Percentiles rank a stretch among this genome's conserved stretches.
phyloP scores from a whole-genome alignment of 192 early-diverging fungal genomes.

The Backusella liffmaniae region DNA sequence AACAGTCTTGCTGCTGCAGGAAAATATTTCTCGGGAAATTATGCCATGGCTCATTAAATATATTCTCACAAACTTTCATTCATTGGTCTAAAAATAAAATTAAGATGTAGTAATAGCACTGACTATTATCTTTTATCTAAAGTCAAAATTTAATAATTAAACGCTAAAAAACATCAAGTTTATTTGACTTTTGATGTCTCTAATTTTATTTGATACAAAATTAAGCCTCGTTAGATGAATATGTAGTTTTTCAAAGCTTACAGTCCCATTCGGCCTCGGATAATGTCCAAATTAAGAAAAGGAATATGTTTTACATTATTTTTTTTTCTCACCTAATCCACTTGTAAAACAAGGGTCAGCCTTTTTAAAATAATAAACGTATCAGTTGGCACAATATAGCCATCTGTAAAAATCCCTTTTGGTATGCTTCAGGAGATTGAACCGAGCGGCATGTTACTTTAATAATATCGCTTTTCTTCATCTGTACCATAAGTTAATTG shows the following conservation, averaged over 20 bases:
- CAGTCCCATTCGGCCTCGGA: neutral
- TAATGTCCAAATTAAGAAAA: slow-evolving; percentile 1
- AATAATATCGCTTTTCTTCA: neutral
- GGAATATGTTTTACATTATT: neutral
- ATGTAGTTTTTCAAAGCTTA: neutral
- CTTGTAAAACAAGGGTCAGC: neutral
- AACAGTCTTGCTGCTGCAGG: neutral
- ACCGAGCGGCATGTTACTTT: neutral
- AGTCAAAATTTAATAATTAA: neutral
- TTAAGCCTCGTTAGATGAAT: neutral
- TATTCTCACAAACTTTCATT: neutral
- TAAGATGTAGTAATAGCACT: neutral
- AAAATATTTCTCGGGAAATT: neutral
- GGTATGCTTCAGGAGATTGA: neutral
- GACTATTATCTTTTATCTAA: neutral
- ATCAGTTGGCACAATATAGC: neutral
- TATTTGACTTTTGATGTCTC: neutral
- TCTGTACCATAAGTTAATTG: neutral
- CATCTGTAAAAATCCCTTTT: neutral
- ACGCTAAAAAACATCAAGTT: neutral
- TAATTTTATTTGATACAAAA: neutral
- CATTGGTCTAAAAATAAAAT: neutral
- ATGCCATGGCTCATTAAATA: neutral
- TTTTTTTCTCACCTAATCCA: neutral
- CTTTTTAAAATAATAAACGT: neutral